Base-by-base conservation (phyloP, 192 early-diverging fungal genomes). In the Polychytrium aggregatum region DNA sequence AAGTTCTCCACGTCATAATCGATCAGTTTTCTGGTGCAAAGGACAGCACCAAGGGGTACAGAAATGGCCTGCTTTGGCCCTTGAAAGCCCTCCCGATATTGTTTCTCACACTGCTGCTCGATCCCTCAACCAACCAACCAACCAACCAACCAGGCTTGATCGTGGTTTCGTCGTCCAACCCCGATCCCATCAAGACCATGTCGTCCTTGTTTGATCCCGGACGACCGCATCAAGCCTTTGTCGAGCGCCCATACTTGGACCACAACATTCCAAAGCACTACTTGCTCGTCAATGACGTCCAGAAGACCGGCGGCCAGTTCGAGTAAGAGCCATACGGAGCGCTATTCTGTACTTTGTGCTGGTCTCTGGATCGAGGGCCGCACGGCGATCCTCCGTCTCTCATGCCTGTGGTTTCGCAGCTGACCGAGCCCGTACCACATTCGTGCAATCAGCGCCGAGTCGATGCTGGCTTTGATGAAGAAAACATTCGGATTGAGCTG, bases 281-380 rank as follows among this genome's bases (percentile, higher is more conserved):
- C 52, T 59, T 96, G 25, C 58, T 98, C 16, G 56, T 96, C 5
- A 89, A 98, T 59, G 95, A 98, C 52, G 73, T 72, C 18, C 46
- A 48, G 52, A 74, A 25, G 57, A n/a, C n/a, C n/a, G n/a, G n/a
- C n/a, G n/a, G n/a, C n/a, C n/a, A n/a, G n/a, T n/a, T n/a, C n/a
- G n/a, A n/a, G n/a, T n/a, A 54, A 43, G 60, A 71, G 26, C 42
- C 46, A 8, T 31, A 44, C 27, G 54, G 51, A 7, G 31, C 4
- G 4, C 31, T 11, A 33, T 4, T 11, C 31, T 4, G 6, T 33
- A 33, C 40, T 41, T n/a, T 41, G 18, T 41, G 6, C 4, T 41
- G n/a, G n/a, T n/a, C n/a, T n/a, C n/a, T n/a, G n/a, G n/a, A n/a
- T n/a, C n/a, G n/a, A n/a, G n/a, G n/a, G n/a, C n/a, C n/a, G n/a